Conservation (phyloP, 805 yeast genomes). For the Helenozyma rhizophorensis region DNA sequence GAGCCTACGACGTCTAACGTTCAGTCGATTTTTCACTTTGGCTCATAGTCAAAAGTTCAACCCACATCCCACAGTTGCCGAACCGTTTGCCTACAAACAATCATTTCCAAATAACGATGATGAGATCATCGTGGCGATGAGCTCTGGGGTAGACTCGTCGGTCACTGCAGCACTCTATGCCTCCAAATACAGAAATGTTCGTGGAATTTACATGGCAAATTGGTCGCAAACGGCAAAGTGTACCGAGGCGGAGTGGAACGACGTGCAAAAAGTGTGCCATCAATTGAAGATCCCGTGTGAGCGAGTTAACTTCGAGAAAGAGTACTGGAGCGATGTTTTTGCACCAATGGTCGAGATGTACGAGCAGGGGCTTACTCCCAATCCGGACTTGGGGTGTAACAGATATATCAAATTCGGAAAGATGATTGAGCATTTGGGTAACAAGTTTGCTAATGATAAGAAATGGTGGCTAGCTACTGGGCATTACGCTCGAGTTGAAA, state of each 20-base stretch:
- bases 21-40: no score
- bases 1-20: no score
- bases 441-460: constrained; percentile 8
- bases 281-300: constrained; percentile 65
- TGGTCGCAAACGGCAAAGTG: constrained; percentile 73
- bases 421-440: constrained; percentile 52
- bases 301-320: constrained; percentile 79
- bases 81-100: constrained; percentile 29
- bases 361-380: constrained; percentile 76
- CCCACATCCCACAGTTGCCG: constrained; percentile 7
- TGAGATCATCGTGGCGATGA: constrained; percentile 81
- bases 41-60: constrained; percentile 10
- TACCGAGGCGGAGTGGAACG: constrained; percentile 85
- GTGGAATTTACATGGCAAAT: constrained; percentile 90
- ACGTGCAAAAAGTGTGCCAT: constrained; percentile 62
- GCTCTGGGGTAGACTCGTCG: constrained; percentile 95
- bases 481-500: constrained; percentile 57
- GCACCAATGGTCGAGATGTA: constrained; percentile 84
- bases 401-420: constrained; percentile 82
- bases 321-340: constrained; percentile 91
- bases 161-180: constrained; percentile 73
- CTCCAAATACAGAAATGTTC: constrained; percentile 51
- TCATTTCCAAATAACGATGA: constrained; percentile 48
- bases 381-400: constrained; percentile 92
- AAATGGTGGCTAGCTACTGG: constrained; percentile 90